Evolutionary conservation across 176 grass and related monocot genomes (phyloP).

Genomic region (Paspalum vaginatum): DNA sequence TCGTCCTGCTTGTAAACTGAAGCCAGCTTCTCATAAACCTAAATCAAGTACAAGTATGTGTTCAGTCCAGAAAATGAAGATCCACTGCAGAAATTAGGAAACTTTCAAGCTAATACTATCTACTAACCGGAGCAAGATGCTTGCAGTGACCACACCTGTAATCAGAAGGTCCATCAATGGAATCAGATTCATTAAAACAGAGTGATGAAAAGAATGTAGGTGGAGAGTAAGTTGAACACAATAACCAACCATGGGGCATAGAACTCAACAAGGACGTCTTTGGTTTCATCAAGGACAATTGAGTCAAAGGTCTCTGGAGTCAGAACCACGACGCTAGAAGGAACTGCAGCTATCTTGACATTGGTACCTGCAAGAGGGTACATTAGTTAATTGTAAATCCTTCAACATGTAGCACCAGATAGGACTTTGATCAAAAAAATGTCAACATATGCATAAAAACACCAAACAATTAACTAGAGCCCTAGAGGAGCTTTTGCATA

Average conservation of each 20-base stretch:
- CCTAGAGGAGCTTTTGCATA: neutral
- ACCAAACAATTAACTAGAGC: neutral
- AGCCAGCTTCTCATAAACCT: slow-evolving; percentile 91
- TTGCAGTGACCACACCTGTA: slow-evolving; percentile 98
- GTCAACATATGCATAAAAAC: neutral
- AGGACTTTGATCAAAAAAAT: slow-evolving; percentile 10
- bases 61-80: slow-evolving; percentile 36
- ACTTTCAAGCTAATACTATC: slow-evolving; percentile 28
- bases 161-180: slow-evolving; percentile 33
- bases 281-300: slow-evolving; percentile 90
- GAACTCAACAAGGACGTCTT: slow-evolving; percentile 99
- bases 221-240: neutral
- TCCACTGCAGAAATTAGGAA: neutral
- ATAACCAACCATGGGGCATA: slow-evolving; percentile 95
- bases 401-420: slow-evolving; percentile 3
- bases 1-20: slow-evolving; percentile 74
- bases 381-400: neutral
- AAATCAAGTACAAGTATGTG: slow-evolving; percentile 38
- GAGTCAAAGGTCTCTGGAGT: slow-evolving; percentile 73
- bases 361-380: slow-evolving; percentile 69
- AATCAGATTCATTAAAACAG: slow-evolving; percentile 14
- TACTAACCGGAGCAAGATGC: slow-evolving; percentile 92
- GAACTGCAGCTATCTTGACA: slow-evolving; percentile 79
- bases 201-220: neutral
- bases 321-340: slow-evolving; percentile 82